These are phyloP conservation scores for Fusarium tupiense DNA, from an alignment of 2,329 filamentous ascomycete species.

Conservation along the genomic window DNA sequence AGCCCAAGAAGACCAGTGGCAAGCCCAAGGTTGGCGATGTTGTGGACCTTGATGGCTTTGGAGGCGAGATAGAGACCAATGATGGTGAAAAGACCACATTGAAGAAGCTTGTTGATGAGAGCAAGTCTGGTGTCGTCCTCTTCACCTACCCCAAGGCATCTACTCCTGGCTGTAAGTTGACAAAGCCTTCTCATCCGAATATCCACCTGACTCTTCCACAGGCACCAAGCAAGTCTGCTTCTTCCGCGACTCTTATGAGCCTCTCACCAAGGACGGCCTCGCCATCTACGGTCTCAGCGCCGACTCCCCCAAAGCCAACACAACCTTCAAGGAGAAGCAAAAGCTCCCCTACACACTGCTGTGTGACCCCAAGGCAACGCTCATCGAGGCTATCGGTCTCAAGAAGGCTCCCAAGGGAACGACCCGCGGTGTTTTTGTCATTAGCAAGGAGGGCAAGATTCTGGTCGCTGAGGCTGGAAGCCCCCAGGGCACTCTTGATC, in stretches of 20 bases:
- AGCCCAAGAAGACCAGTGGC: slow-evolving; percentile 37
- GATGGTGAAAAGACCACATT: slow-evolving; percentile 84
- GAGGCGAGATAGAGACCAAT: slow-evolving; percentile 82
- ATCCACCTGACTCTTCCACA: slow-evolving; percentile 50
- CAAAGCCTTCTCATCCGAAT: not conserved
- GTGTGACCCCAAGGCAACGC: slow-evolving; percentile 77
- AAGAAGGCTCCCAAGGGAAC: slow-evolving; percentile 87
- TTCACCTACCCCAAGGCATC: slow-evolving; percentile 97
- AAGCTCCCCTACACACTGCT: slow-evolving; percentile 88
- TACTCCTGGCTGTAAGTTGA: slow-evolving; percentile 86
- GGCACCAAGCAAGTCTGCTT: slow-evolving; percentile 93
- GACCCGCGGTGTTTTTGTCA: slow-evolving; percentile 85
- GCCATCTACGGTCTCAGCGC: slow-evolving; percentile 89
- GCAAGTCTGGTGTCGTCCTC: slow-evolving; percentile 85
- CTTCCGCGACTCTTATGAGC: slow-evolving; percentile 86
- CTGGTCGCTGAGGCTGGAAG: slow-evolving; percentile 78
- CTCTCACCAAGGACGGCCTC: slow-evolving; percentile 81
- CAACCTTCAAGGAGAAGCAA: slow-evolving; percentile 91
- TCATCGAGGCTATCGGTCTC: slow-evolving; percentile 89
- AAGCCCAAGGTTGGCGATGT: slow-evolving; percentile 64
- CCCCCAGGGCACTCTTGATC: slow-evolving; percentile 79
- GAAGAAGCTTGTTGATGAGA: slow-evolving; percentile 82
- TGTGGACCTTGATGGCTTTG: slow-evolving; percentile 68
- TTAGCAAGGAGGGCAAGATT: slow-evolving; percentile 84
- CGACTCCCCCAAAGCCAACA: slow-evolving; percentile 91